Base-by-base conservation (phyloP, 1,284 basidiomycete species). In the Anthracocystis panici-leucophaei region DNA sequence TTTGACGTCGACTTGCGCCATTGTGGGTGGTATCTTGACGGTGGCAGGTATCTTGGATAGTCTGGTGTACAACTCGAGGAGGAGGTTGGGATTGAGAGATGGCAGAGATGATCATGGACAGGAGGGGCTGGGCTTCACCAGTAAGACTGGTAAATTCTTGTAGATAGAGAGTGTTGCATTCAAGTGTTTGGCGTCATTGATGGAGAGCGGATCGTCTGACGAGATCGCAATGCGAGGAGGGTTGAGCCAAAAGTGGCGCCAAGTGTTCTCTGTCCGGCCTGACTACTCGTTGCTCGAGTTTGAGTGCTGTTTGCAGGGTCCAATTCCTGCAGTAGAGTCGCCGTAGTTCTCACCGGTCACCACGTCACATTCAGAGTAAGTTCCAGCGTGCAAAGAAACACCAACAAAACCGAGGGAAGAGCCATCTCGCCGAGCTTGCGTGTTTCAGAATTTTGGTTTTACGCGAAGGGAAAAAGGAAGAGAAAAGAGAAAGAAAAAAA, bases 11-110 rank as follows among this genome's bases (percentile, higher is more conserved):
- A 75, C 80, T 21, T 98, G 95, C 82, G 97, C 97, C 4, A 97
- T 99, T 81, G 91, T 99, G 42, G 96, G 96, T 71, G 96, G 97
- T 79, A 94, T 99, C 9, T 87, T 99, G 54, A 99, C 97, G 1
- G 91, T 99, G 27, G 95, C 95, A 14, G 92, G 93, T 1, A 88
- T 99, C n/a, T 79, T 98, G 53, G 96, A 99, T 86, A 91, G 92
- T 65, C 88, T 92, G 59, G 89, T 97, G 71, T 97, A 97, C 81
- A 86, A 82, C 58, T 84, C 86, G 60, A 33, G 78, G 85, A 23
- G 78, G 86, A 87, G 52, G 68, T 84, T 78, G 8, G 64, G 72
- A 21, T 45, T 63, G 11, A 38, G 53, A 40, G 71, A 77, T 44
- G 46, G 46, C 31, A 57, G 56, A 23, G 71, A 77, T 45, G 58